Evolutionary conservation across 257 asterid species (phyloP), one percentile per base, ranked within the genome.

Genomic region (Petunia secreta): DNA sequence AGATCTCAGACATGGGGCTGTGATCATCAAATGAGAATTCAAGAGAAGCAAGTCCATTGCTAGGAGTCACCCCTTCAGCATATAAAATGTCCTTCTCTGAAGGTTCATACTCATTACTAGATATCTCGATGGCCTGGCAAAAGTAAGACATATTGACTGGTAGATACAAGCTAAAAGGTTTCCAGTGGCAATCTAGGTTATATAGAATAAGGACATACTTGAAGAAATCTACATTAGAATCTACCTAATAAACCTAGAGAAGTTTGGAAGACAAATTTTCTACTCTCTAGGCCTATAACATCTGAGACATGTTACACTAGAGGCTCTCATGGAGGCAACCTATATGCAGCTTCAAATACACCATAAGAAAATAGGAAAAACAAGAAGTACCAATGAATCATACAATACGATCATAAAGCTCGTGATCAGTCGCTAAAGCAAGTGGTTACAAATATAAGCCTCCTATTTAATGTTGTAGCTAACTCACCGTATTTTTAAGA

Each of bases 41-140:
- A 48, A 84, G 66, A 55, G 80, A 82, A n/a, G 93, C 87, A 58
- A 92, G 85, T 13, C 92, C 91, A 46, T 89, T 89, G 82, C 66
- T 80, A 83, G 91, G 92, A 63, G 83, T 87, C 52, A 88, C 69
- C 46, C 93, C 95, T 84, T 92, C 93, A 38, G 93, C 91, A 44
- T 85, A 85, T 69, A 92, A 68, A 55, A 92, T 85, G 81, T 88
- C 93, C 4, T 84, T 53, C 65, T 92, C 95, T 46, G 92, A 81
- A 65, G 97, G 94, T 79, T 84, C 85, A 63, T 91, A 91, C 60
- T 89, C 93, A 48, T 86, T 75, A 81, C 97, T 83, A 25, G 91
- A 91, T 86, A 90, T 85, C 91, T 85, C 92, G 34, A 82, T 57
- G 66, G 87, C 95, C 97, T 93, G 88, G 52, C 39, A 79, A 65